These are phyloP conservation scores for Trichophyton benhamiae DNA, from an alignment of 2,329 filamentous ascomycete genomes.

Conservation along the genomic window DNA sequence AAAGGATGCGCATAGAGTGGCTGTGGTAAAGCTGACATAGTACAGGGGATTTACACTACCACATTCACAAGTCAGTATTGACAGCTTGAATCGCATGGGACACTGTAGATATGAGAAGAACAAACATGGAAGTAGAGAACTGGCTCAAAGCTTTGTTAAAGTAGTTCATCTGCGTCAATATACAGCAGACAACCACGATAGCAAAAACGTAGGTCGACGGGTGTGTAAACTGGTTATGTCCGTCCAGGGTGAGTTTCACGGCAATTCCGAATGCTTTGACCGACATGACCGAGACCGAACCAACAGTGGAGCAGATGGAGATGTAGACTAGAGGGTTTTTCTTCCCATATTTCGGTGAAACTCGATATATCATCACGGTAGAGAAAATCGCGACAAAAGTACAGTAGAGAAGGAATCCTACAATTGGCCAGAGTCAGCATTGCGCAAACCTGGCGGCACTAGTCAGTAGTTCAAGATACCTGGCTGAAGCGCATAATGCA, in stretches of 20 bases:
- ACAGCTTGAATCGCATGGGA: not conserved
- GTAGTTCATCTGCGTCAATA: slow-evolving; percentile 99
- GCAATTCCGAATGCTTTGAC: slow-evolving; percentile 98
- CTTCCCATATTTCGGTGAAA: slow-evolving; percentile 81
- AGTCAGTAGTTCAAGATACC: slow-evolving; percentile 43
- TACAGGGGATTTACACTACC: slow-evolving; percentile 83
- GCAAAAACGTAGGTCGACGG: slow-evolving; percentile 96
- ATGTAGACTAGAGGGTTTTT: slow-evolving; percentile 93
- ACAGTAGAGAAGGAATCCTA: slow-evolving; percentile 85
- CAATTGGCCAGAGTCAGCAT: not conserved
- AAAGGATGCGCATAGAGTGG: slow-evolving; percentile 85
- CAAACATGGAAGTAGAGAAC: slow-evolving; percentile 94
- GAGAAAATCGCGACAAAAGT: slow-evolving; percentile 69
- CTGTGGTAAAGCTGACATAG: slow-evolving; percentile 95
- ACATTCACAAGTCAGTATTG: slow-evolving; percentile 18
- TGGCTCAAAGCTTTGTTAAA: slow-evolving; percentile 97
- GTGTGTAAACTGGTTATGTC: slow-evolving; percentile 89
- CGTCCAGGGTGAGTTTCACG: slow-evolving; percentile 82
- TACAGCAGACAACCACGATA: slow-evolving; percentile 85
- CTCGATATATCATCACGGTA: slow-evolving; percentile 87
- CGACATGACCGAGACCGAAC: slow-evolving; percentile 96
- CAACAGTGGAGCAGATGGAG: slow-evolving; percentile 94
- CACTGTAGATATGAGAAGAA: slow-evolving; percentile 13
- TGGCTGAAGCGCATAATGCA: slow-evolving; percentile 79
- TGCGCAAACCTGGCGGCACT: slow-evolving; percentile 4